Evolutionary conservation across 169 alveolate species (phyloP).

Genomic region (Blepharisma undulans): DNA sequence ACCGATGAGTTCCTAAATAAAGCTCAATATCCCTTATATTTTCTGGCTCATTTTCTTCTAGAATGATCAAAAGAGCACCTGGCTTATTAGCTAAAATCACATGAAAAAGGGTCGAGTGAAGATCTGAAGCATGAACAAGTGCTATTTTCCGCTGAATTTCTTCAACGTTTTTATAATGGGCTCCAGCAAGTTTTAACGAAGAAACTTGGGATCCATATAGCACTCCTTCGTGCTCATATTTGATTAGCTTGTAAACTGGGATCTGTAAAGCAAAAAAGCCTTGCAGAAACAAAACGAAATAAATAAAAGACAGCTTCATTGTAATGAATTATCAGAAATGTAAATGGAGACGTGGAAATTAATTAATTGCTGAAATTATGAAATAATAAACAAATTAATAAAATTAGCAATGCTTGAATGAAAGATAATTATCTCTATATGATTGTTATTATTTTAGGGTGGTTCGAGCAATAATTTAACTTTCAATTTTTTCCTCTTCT

Average conservation of each 20-base stretch:
- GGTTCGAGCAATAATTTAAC: not conserved
- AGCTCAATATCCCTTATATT: conserved; percentile 41
- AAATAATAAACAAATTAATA: too few relatives aligned
- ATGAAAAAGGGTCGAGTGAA: conserved; percentile 44
- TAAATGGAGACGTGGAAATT: not conserved
- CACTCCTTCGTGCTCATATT: conserved; percentile 62
- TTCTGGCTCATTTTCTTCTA: conserved; percentile 43
- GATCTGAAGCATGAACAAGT: conserved; percentile 44
- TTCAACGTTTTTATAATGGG: conserved; percentile 50
- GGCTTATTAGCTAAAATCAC: conserved; percentile 44
- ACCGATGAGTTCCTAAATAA: conserved; percentile 45
- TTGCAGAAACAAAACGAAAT: not conserved
- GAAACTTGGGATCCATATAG: conserved; percentile 68
- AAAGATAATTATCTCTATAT: too few relatives aligned
- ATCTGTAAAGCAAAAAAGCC: conserved; percentile 41
- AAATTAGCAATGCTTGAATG: too few relatives aligned
- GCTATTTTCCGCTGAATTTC: conserved; percentile 57
- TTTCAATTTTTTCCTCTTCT: not conserved
- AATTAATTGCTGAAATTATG: not conserved
- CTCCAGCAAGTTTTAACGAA: conserved; percentile 57
- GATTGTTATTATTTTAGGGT: too few relatives aligned
- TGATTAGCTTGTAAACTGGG: conserved; percentile 56
- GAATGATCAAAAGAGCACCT: conserved; percentile 56
- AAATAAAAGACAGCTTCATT: not conserved
- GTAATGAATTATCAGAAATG: not conserved